Base-by-base conservation (phyloP, 108 stramenopile genomes). In the Aurantiochytrium sp. region DNA sequence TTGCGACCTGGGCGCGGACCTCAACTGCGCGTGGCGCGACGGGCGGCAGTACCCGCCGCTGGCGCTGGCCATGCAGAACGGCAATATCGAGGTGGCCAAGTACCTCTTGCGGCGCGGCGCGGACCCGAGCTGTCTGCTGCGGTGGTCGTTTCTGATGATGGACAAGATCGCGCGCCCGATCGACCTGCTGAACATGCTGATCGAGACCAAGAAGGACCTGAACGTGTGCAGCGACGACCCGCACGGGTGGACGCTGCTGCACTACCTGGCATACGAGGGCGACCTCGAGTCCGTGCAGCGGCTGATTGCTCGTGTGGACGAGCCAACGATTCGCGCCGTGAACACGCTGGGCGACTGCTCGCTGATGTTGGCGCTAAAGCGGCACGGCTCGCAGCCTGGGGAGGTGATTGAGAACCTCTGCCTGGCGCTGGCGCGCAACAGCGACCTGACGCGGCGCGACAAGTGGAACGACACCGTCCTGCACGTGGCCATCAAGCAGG, bases 121-220 rank as follows among this genome's bases (percentile, higher is more conserved):
- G 39, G 73, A 81, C 24, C 73, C 73, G 45, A 81, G 73, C 45
- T 81, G 73, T 42, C 73, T 81, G n/a, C 24, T 81, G 73, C 73
- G 73, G 6, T 81, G 73, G 73, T 81, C 73, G n/a, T 81, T 81
- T 48, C 73, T 81, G 73, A 81, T 81, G 73, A 48, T 81, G 73
- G 73, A 81, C 30, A 41, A 24, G 73, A 48, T 81, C 12, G 73
- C 45, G 6, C 39, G 42, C 39, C 73, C 73, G 3, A 24, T 81
- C 19, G 73, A 81, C 2, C n/a, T 81, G 0, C 39, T 81, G 27
- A 41, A 81, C 42, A 41, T 81, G 73, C 73, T 81, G 12, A 81
- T 81, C n/a, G 73, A 81, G 39, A 81, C 73, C 12, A 81, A 81
- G 73, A 81, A 81, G 73, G 73, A 81, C 2, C 73, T 81, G 21